Evolutionary conservation across 2,329 filamentous ascomycete species (phyloP).

Genomic region (Penicillium glabrum): DNA sequence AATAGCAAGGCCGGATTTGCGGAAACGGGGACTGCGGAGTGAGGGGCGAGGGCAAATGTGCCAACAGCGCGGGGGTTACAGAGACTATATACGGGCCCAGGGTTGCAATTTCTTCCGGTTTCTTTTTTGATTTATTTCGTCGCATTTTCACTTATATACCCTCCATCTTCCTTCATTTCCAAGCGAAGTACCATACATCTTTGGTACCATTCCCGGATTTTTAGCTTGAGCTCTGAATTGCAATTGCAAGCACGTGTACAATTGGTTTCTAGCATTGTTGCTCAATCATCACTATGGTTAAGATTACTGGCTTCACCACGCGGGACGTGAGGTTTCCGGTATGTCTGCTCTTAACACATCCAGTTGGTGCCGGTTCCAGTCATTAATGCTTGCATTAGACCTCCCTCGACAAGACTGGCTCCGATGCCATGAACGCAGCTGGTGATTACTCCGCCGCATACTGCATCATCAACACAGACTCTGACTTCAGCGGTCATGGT

Average conservation of each 20-base stretch:
- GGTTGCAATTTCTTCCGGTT: constrained; percentile 9
- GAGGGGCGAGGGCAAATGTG: constrained; percentile 19
- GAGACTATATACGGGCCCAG: constrained; percentile 18
- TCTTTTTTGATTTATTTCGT: constrained; percentile 1
- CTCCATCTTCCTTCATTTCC: background rate
- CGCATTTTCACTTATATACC: constrained; percentile 1
- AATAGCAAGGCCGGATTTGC: constrained; percentile 15
- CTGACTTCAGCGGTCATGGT: constrained; percentile 44
- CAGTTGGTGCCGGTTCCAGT: background rate
- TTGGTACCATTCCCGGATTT: background rate
- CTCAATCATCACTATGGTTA: constrained; percentile 48
- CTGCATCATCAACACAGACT: constrained; percentile 83
- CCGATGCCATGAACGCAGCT: constrained; percentile 93
- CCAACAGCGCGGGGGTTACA: constrained; percentile 18
- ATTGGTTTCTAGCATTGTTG: constrained; percentile 7
- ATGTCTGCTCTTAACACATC: constrained; percentile 18
- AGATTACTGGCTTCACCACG: constrained; percentile 70
- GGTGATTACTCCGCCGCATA: constrained; percentile 94
- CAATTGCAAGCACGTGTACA: background rate
- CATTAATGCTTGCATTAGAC: constrained; percentile 49
- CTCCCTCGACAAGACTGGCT: constrained; percentile 94
- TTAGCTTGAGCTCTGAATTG: background rate
- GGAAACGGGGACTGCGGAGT: constrained; percentile 4
- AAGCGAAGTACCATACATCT: background rate
- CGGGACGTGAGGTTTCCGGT: constrained; percentile 73